Base-by-base conservation (phyloP, 2,329 filamentous ascomycete species). In the Cercospora sojina region DNA sequence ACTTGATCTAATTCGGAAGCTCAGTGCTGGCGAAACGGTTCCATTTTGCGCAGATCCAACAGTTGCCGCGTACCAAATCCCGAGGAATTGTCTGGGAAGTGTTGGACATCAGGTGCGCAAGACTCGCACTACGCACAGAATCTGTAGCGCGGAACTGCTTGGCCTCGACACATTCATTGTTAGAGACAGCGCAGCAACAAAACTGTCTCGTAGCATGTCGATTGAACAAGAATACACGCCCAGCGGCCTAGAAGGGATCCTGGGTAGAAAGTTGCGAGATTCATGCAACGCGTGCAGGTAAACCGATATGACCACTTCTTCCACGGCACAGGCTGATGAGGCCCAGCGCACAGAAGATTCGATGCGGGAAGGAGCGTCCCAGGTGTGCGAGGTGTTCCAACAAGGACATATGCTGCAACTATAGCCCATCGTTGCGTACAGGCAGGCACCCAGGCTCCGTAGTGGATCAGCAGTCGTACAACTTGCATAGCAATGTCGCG, bases 301-400 rank as follows among this genome's bases (percentile, higher is more conserved):
- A 27, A 16, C 20, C 23, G 27, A 51, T 23, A 51, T 51, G 20
- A 51, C 23, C 47, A 13, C 47, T 51, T 25, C 47, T 51, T 25
- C 47, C 47, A 23, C 20, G 23, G 47, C 12, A 12, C 47, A 13
- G 20, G 47, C 47, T 51, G 12, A 51, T 27, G 47, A 12, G 47
- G 13, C 23, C 12, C 47, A 51, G 47, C 38, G 47, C 59, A 29
- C 62, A 59, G 38, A 64, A 64, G 32, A 60, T 65, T 25, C 63
- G 63, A 41, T 65, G 63, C 27, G 47, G 63, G 29, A 65, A 60
- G 27, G 63, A 65, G 41, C 63, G 56, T 53, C 63, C 63, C 8
- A 60, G 59, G 23, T 65, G 63, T 38, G 56, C n/a, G 23, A 57
- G 63, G 7, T 65, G 63, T 47, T 53, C 38, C 18, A 29, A 29